Percentiles rank a stretch among this genome's conserved stretches.
phyloP scores from a whole-genome alignment of 192 early-diverging fungal genomes.

The Umbelopsis ramanniana region DNA sequence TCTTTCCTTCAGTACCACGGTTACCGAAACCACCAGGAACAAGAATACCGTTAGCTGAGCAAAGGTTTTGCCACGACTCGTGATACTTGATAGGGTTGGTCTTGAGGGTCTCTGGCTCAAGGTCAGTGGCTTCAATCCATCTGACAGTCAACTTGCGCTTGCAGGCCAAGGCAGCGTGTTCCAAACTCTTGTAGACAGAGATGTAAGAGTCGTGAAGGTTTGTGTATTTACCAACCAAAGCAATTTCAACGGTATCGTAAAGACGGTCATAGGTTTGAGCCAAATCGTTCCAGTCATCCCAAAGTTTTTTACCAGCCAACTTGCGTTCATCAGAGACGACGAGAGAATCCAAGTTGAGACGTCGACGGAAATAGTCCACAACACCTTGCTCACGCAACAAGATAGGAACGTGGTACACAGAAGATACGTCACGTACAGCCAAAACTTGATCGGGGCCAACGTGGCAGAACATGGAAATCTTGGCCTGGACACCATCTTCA shows the following conservation, averaged over 20 bases:
- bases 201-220: slow-evolving; percentile 96
- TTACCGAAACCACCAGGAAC: slow-evolving; percentile 98
- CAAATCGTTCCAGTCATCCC: slow-evolving; percentile 76
- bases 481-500: slow-evolving; percentile 81
- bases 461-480: slow-evolving; percentile 99
- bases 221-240: slow-evolving; percentile 96
- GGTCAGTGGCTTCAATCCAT: slow-evolving; percentile 96
- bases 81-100: slow-evolving; percentile 92
- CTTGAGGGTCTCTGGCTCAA: slow-evolving; percentile 76
- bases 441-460: slow-evolving; percentile 92
- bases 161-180: slow-evolving; percentile 90
- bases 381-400: slow-evolving; percentile 88
- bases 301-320: slow-evolving; percentile 65
- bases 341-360: slow-evolving; percentile 73
- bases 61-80: slow-evolving; percentile 92
- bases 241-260: slow-evolving; percentile 85
- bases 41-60: slow-evolving; percentile 89
- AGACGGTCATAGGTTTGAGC: slow-evolving; percentile 71
- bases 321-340: slow-evolving; percentile 55
- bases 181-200: slow-evolving; percentile 94
- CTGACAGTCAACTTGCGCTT: slow-evolving; percentile 81
- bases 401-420: slow-evolving; percentile 96
- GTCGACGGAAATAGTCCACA: slow-evolving; percentile 78
- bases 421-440: slow-evolving; percentile 95
- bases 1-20: slow-evolving; percentile 96